Conservation (phyloP, 2,329 filamentous ascomycete genomes). For the Macrophomina tecta region DNA sequence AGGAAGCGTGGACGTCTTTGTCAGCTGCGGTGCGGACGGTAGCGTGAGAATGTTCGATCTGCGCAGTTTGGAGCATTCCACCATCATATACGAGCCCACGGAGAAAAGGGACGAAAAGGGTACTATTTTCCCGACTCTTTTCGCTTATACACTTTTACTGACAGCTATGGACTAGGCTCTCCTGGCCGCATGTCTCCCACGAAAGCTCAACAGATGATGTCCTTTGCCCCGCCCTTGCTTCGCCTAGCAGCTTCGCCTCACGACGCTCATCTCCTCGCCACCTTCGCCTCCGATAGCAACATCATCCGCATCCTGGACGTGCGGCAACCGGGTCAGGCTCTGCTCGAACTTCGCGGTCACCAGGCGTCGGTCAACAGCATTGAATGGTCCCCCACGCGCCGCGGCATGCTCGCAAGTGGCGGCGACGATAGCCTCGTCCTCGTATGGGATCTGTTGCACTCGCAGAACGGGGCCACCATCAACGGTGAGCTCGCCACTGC, state of each 20-base stretch:
- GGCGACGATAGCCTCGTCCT: slow-evolving; percentile 91
- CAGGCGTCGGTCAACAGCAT: slow-evolving; percentile 86
- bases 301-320: slow-evolving; percentile 95
- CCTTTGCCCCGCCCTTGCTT: slow-evolving; percentile 69
- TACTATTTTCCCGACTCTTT: slow-evolving; percentile 34
- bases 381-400: slow-evolving; percentile 89
- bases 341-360: slow-evolving; percentile 91
- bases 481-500: slow-evolving; percentile 47
- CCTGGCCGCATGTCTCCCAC: slow-evolving; percentile 71
- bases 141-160: slow-evolving; percentile 28
- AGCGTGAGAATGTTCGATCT: slow-evolving; percentile 99
- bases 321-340: slow-evolving; percentile 90
- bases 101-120: slow-evolving; percentile 69
- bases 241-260: slow-evolving; percentile 91
- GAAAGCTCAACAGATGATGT: slow-evolving; percentile 76
- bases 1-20: slow-evolving; percentile 97
- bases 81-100: slow-evolving; percentile 97
- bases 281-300: slow-evolving; percentile 91
- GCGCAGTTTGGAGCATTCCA: slow-evolving; percentile 94
- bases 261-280: slow-evolving; percentile 94
- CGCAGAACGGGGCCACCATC: slow-evolving; percentile 58
- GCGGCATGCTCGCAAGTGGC: slow-evolving; percentile 88
- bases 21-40: slow-evolving; percentile 95
- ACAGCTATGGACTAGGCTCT: slow-evolving; percentile 41
- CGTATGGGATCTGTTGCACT: slow-evolving; percentile 89